These are phyloP conservation scores for Termitomyces sp. DNA, from an alignment of 768 basidiomycete species.

Conservation along the genomic window DNA sequence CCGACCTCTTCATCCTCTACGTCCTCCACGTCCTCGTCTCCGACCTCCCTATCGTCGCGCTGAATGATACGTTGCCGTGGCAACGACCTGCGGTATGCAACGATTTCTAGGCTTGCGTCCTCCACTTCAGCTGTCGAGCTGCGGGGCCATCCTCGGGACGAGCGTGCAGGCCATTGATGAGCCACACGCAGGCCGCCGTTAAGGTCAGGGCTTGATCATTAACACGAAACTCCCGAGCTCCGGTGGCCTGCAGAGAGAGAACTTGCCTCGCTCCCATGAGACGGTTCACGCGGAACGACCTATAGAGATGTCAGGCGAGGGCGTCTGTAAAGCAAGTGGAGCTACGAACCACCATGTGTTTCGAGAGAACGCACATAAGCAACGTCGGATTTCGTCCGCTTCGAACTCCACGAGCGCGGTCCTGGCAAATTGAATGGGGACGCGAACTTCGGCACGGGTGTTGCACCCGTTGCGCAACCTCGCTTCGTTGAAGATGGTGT, in stretches of 20 bases:
- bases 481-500: slow-evolving; percentile 10
- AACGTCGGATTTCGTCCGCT: not conserved
- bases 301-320: not conserved
- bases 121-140: not conserved
- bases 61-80: not conserved
- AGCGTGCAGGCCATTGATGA: not conserved
- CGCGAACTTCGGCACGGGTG: not conserved
- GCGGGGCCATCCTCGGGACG: not conserved
- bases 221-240: not conserved
- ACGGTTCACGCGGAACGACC: not conserved
- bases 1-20: not conserved
- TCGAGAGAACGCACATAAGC: not conserved
- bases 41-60: not conserved
- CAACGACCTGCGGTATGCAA: not conserved
- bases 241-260: not conserved
- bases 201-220: not conserved
- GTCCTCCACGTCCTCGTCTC: not conserved
- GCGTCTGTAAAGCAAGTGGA: not conserved
- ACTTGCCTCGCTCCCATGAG: not conserved
- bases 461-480: not conserved
- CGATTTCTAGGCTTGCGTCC: not conserved
- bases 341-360: not conserved
- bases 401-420: not conserved
- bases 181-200: not conserved
- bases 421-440: not conserved